Percentiles rank a stretch among this genome's conserved stretches.
Evolutionary conservation across 495 filamentous ascomycete species (phyloP).

Genomic region (Cudoniella acicularis): DNA sequence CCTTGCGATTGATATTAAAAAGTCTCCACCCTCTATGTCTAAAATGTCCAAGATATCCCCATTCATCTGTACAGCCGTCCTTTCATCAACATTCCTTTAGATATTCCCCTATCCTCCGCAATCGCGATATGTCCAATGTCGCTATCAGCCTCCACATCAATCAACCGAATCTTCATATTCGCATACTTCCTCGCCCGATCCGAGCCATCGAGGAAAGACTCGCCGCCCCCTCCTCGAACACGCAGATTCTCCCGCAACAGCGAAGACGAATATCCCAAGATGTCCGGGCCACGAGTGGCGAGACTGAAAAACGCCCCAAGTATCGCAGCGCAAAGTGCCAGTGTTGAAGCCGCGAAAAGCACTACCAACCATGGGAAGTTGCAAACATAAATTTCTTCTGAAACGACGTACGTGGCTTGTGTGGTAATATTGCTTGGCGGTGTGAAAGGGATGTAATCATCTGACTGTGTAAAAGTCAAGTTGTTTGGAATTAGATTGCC

Average conservation of each 20-base stretch:
- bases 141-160: constrained; percentile 1
- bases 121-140: constrained; percentile 5
- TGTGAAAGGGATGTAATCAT: not conserved
- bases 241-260: not conserved
- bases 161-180: not conserved
- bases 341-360: not conserved
- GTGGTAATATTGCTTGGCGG: not conserved
- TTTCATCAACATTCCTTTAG: no score
- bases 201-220: not conserved
- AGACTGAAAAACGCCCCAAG: not conserved
- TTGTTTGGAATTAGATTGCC: not conserved
- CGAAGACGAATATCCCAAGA: constrained; percentile 1
- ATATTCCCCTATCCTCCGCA: no score
- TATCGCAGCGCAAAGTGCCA: not conserved
- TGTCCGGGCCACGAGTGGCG: not conserved
- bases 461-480: not conserved
- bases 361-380: not conserved
- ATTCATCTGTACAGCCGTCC: no score
- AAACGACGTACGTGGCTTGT: not conserved
- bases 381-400: not conserved
- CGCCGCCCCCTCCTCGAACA: not conserved
- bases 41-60: no score
- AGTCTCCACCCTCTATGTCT: no score
- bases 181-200: not conserved
- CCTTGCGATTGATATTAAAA: no score